Base-by-base conservation (phyloP, 1,284 basidiomycete genomes). In the Lentinula novae-zelandiae region DNA sequence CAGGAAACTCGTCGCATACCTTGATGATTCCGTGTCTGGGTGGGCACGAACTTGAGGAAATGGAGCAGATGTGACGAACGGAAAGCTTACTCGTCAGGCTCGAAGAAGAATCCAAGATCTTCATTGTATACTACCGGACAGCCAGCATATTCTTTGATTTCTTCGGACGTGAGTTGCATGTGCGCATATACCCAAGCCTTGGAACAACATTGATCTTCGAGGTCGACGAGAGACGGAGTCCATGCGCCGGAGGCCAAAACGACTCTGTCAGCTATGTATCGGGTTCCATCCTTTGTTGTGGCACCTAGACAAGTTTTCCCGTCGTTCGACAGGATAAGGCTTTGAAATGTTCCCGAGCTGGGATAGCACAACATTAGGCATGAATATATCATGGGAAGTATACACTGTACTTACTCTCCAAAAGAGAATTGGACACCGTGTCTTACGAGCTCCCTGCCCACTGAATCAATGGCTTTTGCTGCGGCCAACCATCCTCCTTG, bases 1-100 rank as follows among this genome's bases (percentile, higher is more conserved):
- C 60, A 54, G 63, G 63, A 39, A 64, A 64, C 31, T 64, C 61
- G 39, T 62, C 60, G 61, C 61, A 62, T 17, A 62, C 57, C 54
- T 64, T 64, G 57, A 62, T 53, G 9, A 59, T 27, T 51, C 61
- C 57, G 44, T 36, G 10, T 44, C 52, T 56, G 48, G 3, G 27
- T 27, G 27, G 27, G 3, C 27, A 4, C 27, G 27, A 36, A 9
- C n/a, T 20, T 12, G 53, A 39, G 5, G 27, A 7, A 46, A 20
- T 1, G 4, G 2, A 22, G 52, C 1, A 36, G 22, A 48, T 15
- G 27, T 51, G n/a, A 52, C n/a, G n/a, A 15, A 34, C n/a, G n/a
- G 13, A 22, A 36, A 15, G 44, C 48, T 17, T 42, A 62, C 61
- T 62, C 56, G 31, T 57, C 44, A 12, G 63, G 63, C 53, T 62